Percentiles rank a stretch among this genome's conserved stretches.
These are phyloP conservation scores for Cyclotella sp. DNA, from an alignment of 108 stramenopile species.

Conservation along the genomic window DNA sequence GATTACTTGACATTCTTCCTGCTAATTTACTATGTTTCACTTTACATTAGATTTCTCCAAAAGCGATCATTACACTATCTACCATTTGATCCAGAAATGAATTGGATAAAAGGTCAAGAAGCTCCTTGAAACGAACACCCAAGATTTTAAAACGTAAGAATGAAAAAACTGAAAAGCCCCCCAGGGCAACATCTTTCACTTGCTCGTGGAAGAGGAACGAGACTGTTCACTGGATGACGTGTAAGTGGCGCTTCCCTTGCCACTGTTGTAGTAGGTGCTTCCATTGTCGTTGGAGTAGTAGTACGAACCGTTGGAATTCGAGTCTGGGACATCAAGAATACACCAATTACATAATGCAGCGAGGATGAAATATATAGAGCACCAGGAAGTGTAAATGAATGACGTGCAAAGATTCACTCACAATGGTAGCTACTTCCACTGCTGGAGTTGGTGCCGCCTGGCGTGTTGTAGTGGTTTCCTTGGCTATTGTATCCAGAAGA, in stretches of 20 bases:
- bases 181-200: slow-evolving; percentile 8
- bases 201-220: slow-evolving; percentile 37
- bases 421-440: slow-evolving; percentile 77
- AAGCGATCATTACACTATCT: no score
- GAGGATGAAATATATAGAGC: background rate
- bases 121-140: background rate
- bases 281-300: slow-evolving; percentile 90
- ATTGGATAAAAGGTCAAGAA: no score
- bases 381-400: background rate
- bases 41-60: no score
- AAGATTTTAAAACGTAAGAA: no score
- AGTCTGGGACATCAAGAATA: slow-evolving; percentile 50
- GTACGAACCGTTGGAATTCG: slow-evolving; percentile 82
- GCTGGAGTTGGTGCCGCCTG: slow-evolving; percentile 81
- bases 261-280: slow-evolving; percentile 83
- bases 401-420: slow-evolving; percentile 42
- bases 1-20: no score
- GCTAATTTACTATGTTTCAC: no score
- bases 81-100: no score
- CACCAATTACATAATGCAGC: background rate
- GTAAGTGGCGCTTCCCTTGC: slow-evolving; percentile 70
- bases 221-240: slow-evolving; percentile 67
- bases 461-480: slow-evolving; percentile 87
- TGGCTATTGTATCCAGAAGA: slow-evolving; percentile 81
- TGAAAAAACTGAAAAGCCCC: background rate